Conservation (phyloP, 768 basidiomycete species). For the Polyporus arcularius region DNA sequence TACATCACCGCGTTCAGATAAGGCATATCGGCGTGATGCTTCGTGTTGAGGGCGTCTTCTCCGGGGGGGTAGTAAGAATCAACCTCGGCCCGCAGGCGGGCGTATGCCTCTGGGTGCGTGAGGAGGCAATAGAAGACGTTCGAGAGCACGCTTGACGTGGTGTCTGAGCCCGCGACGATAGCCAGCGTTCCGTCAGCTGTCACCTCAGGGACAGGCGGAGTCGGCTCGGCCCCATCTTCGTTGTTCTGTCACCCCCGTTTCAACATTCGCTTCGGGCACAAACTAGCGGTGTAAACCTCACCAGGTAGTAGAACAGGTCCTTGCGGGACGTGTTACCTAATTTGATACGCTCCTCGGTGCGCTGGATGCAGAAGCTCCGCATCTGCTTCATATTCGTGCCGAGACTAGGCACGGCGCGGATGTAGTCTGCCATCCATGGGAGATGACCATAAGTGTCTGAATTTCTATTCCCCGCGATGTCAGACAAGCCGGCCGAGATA, state of each 20-base stretch:
- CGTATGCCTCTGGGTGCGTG: constrained; percentile 37
- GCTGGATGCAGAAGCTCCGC: constrained; percentile 20
- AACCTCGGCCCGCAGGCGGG: constrained; percentile 42
- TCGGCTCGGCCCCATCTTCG: constrained; percentile 30
- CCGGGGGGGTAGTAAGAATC: constrained; percentile 35
- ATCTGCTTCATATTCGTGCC: constrained; percentile 22
- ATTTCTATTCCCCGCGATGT: constrained; percentile 14
- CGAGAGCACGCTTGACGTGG: constrained; percentile 42
- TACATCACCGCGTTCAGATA: constrained; percentile 40
- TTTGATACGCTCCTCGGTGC: constrained; percentile 20
- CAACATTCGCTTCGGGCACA: not conserved
- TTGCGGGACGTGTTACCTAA: constrained; percentile 21
- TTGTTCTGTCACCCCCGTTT: constrained; percentile 20
- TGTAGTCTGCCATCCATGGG: constrained; percentile 31
- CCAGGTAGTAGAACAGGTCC: constrained; percentile 48
- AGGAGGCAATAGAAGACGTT: constrained; percentile 43
- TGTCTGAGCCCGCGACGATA: constrained; percentile 52
- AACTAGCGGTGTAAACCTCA: constrained; percentile 17
- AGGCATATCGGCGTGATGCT: constrained; percentile 30
- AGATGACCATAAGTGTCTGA: constrained; percentile 20
- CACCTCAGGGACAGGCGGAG: constrained; percentile 32
- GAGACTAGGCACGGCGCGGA: constrained; percentile 13
- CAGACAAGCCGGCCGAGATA: constrained; percentile 6
- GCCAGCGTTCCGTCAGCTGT: constrained; percentile 40
- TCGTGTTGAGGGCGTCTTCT: constrained; percentile 29